Evolutionary conservation across 495 filamentous ascomycete genomes (phyloP).

Genomic region (Hypoxylon perforatum): DNA sequence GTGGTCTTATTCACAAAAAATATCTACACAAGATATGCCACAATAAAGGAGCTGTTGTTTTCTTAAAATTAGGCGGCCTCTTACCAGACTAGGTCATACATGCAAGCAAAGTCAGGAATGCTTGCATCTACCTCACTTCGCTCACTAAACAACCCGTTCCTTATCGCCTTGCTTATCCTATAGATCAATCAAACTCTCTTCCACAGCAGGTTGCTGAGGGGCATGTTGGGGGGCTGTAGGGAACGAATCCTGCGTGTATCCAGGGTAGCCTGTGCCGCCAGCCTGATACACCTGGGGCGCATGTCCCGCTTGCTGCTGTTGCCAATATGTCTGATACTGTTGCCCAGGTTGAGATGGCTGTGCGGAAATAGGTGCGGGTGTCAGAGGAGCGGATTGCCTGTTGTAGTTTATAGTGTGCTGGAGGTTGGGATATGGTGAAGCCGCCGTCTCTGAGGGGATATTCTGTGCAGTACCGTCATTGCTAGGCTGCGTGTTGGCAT

Average conservation of each 20-base stretch:
- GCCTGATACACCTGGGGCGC: slow-evolving; percentile 58
- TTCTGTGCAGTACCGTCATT: slow-evolving; percentile 49
- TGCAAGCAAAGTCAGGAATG: not conserved
- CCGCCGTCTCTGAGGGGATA: slow-evolving; percentile 47
- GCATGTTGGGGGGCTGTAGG: slow-evolving; percentile 72
- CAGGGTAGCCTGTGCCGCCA: slow-evolving; percentile 55
- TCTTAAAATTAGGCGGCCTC: too few species aligned
- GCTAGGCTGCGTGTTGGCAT: slow-evolving; percentile 50
- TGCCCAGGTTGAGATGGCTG: slow-evolving; percentile 56
- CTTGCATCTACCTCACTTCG: slow-evolving; percentile 4
- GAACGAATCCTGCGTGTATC: slow-evolving; percentile 73
- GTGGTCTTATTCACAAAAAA: too few species aligned
- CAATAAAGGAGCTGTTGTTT: too few species aligned
- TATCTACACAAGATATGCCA: too few species aligned
- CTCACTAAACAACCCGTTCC: not conserved
- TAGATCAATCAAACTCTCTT: slow-evolving; percentile 93
- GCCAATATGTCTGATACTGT: slow-evolving; percentile 50
- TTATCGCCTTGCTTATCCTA: slow-evolving; percentile 44
- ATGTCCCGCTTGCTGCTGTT: slow-evolving; percentile 51
- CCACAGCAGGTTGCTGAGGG: slow-evolving; percentile 71
- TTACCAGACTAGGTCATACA: not conserved
- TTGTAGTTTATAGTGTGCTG: slow-evolving; percentile 56
- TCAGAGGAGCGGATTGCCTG: slow-evolving; percentile 54
- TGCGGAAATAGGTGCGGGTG: slow-evolving; percentile 50
- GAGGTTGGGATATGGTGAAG: slow-evolving; percentile 59